phyloP scores from a whole-genome alignment of 179 eudicot species.

The Nepenthes alata region DNA sequence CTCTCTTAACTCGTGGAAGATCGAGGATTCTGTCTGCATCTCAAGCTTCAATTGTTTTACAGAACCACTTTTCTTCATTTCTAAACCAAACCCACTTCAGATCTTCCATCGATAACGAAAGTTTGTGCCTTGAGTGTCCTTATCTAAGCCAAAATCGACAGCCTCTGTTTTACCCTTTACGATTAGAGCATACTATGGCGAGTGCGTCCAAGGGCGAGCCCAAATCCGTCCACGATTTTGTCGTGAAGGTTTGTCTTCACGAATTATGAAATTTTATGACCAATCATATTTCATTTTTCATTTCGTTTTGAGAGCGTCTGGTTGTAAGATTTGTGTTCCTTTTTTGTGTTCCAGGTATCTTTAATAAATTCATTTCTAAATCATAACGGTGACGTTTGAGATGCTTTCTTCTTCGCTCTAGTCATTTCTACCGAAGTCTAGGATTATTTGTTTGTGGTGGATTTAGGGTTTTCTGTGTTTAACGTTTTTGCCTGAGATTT shows the following conservation, averaged over 20 bases:
- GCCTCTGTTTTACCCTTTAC: conserved; percentile 6
- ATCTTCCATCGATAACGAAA: conserved; percentile 6
- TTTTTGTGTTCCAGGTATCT: too few relatives aligned
- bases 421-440: too few relatives aligned
- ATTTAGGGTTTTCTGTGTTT: too few relatives aligned
- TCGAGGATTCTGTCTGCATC: background rate
- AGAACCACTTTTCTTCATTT: background rate
- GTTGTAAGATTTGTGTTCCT: background rate
- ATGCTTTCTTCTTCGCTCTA: too few relatives aligned
- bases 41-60: background rate
- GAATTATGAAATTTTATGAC: background rate
- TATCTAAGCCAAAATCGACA: background rate
- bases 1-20: background rate
- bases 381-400: too few relatives aligned
- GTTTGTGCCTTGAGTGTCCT: conserved; percentile 10
- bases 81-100: conserved; percentile 14
- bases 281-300: background rate
- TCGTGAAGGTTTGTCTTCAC: conserved; percentile 49
- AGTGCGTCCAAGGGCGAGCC: conserved; percentile 31
- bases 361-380: too few relatives aligned
- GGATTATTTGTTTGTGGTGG: too few relatives aligned
- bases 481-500: too few relatives aligned
- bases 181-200: conserved; percentile 36
- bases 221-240: conserved; percentile 51
- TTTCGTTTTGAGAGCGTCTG: background rate